A percentile compares a stretch with the other conserved stretches of the same genome.
phyloP scores from a whole-genome alignment of 306 rosid species.

The Glycine latifolia region DNA sequence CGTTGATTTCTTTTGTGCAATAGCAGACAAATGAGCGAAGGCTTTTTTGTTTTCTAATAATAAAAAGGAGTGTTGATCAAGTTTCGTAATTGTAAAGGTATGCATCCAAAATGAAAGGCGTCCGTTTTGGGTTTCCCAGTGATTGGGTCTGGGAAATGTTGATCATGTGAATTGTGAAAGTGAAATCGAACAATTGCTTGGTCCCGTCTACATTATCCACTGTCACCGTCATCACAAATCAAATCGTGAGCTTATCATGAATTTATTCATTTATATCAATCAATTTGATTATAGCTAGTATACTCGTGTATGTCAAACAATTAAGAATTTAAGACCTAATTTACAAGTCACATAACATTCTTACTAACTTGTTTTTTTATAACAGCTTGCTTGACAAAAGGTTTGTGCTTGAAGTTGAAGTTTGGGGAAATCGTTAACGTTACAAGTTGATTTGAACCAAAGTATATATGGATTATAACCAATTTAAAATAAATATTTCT shows the following conservation, averaged over 20 bases:
- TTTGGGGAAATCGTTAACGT: too few relatives aligned
- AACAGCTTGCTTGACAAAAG: neutral
- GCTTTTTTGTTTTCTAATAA: conserved; percentile 9
- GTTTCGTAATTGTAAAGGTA: conserved; percentile 44
- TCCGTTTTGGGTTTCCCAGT: neutral
- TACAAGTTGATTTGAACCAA: too few relatives aligned
- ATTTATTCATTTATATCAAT: neutral
- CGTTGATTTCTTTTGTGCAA: conserved; percentile 30
- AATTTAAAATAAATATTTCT: too few relatives aligned
- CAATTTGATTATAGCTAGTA: neutral
- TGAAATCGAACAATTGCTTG: conserved; percentile 18
- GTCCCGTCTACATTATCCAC: conserved; percentile 38
- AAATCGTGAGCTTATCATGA: neutral
- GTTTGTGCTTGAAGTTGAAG: neutral
- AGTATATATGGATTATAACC: too few relatives aligned
- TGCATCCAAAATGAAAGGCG: neutral
- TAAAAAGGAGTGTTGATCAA: conserved; percentile 32
- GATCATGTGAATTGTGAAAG: conserved; percentile 54
- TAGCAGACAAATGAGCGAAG: neutral
- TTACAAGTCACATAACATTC: neutral
- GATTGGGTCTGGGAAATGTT: conserved; percentile 44
- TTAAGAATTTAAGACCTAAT: neutral
- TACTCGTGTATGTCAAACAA: neutral
- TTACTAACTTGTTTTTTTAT: neutral
- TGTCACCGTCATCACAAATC: neutral